Evolutionary conservation across 306 rosid species (phyloP).

Genomic region (Notholithocarpus densiflorus): DNA sequence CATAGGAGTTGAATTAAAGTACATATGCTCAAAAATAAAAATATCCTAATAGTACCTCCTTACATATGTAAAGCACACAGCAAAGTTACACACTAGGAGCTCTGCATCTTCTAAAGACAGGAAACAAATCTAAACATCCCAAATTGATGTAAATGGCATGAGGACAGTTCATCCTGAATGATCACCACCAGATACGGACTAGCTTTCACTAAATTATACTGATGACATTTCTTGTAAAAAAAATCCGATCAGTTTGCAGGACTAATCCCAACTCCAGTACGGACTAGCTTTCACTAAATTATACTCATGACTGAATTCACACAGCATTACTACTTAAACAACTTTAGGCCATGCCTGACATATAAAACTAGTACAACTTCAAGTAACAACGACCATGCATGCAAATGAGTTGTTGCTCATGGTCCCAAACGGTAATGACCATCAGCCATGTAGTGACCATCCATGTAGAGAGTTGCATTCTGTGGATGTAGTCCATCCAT

Average conservation of each 20-base stretch:
- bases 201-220: not conserved
- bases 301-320: not conserved
- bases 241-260: not conserved
- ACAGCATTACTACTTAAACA: not conserved
- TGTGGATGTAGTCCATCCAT: conserved; percentile 93
- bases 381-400: not conserved
- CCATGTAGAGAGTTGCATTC: conserved; percentile 71
- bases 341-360: not conserved
- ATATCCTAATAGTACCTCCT: not conserved
- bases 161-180: not conserved
- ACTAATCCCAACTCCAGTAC: not conserved
- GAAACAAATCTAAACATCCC: not conserved
- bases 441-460: conserved; percentile 67
- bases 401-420: conserved; percentile 16
- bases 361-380: not conserved
- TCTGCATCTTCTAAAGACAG: not conserved
- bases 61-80: conserved; percentile 6
- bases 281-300: not conserved
- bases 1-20: not conserved
- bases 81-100: conserved; percentile 18
- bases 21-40: not conserved
- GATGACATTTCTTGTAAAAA: not conserved
- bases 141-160: not conserved
- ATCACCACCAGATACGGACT: not conserved
- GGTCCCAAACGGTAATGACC: conserved; percentile 91